Percentiles rank a stretch among this genome's conserved stretches.
phyloP scores from a whole-genome alignment of 1,284 basidiomycete genomes.

The Anthracocystis walkeri region DNA sequence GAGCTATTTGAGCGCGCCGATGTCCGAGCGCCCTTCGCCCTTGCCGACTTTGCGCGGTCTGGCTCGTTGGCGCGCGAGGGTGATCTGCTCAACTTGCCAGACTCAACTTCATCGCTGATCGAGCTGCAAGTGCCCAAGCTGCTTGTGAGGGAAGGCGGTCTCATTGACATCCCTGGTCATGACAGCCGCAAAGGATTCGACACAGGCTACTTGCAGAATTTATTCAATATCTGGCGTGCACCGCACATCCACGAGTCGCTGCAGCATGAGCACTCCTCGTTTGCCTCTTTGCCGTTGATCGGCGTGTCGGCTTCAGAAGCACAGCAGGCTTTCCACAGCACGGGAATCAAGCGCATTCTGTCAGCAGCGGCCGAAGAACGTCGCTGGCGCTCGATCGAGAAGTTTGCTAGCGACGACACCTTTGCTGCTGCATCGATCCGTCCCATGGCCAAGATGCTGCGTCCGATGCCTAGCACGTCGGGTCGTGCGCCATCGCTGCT shows the following conservation, averaged over 20 bases:
- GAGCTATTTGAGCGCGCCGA: slow-evolving; percentile 98
- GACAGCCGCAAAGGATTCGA: slow-evolving; percentile 75
- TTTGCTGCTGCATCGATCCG: slow-evolving; percentile 73
- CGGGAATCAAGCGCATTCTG: slow-evolving; percentile 73
- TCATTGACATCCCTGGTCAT: slow-evolving; percentile 78
- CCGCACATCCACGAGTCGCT: slow-evolving; percentile 83
- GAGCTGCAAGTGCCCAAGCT: slow-evolving; percentile 81
- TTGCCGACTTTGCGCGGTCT: slow-evolving; percentile 84
- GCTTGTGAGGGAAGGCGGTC: slow-evolving; percentile 82
- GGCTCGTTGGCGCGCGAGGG: slow-evolving; percentile 86
- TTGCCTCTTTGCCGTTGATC: slow-evolving; percentile 82
- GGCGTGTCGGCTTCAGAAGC: slow-evolving; percentile 77
- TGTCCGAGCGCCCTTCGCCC: slow-evolving; percentile 90
- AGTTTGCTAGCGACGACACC: slow-evolving; percentile 73
- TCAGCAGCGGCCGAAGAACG: slow-evolving; percentile 70
- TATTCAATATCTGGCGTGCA: slow-evolving; percentile 91
- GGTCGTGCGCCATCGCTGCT: slow-evolving; percentile 69
- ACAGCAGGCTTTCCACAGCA: slow-evolving; percentile 74
- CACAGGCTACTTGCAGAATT: slow-evolving; percentile 76
- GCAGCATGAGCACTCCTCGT: slow-evolving; percentile 74
- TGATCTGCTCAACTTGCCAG: slow-evolving; percentile 83
- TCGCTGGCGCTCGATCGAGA: slow-evolving; percentile 47
- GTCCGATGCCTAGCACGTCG: slow-evolving; percentile 62
- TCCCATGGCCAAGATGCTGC: slow-evolving; percentile 69
- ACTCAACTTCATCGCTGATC: slow-evolving; percentile 87